Percentiles rank a stretch among this genome's conserved stretches.
These are phyloP conservation scores for Metarhizium guizhouense DNA, from an alignment of 2,329 filamentous ascomycete species.

Conservation along the genomic window DNA sequence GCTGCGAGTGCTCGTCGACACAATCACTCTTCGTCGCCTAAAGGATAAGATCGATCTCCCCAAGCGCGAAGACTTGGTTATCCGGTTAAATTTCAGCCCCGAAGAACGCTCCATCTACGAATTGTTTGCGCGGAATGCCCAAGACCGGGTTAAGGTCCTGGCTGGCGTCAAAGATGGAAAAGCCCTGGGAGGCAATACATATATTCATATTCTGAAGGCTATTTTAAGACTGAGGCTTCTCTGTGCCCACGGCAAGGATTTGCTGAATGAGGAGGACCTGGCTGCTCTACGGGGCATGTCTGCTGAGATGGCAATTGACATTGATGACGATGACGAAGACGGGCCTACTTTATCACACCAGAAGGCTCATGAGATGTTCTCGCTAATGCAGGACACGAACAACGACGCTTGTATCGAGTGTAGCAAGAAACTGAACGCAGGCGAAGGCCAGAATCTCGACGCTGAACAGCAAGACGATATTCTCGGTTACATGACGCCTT, in stretches of 20 bases:
- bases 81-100: conserved; percentile 65
- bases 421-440: conserved; percentile 50
- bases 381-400: conserved; percentile 74
- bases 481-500: conserved; percentile 74
- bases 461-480: conserved; percentile 53
- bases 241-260: conserved; percentile 88
- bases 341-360: conserved; percentile 52
- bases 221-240: conserved; percentile 84
- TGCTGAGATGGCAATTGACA: conserved; percentile 77
- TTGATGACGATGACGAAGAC: conserved; percentile 67
- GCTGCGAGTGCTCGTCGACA: conserved; percentile 81
- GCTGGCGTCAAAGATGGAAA: conserved; percentile 47
- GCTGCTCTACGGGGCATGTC: conserved; percentile 71
- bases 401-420: conserved; percentile 67
- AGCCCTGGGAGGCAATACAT: conserved; percentile 73
- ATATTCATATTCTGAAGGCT: conserved; percentile 85
- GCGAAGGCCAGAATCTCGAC: conserved; percentile 46
- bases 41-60: conserved; percentile 89
- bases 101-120: conserved; percentile 75
- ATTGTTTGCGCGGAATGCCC: conserved; percentile 73
- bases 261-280: conserved; percentile 77
- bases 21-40: conserved; percentile 82
- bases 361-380: conserved; percentile 79
- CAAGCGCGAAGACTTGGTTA: conserved; percentile 60
- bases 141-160: conserved; percentile 71